A percentile compares a stretch with the other conserved stretches of the same genome.
Conservation (phyloP, 139 green algal species). For the Medakamo hakoo region DNA sequence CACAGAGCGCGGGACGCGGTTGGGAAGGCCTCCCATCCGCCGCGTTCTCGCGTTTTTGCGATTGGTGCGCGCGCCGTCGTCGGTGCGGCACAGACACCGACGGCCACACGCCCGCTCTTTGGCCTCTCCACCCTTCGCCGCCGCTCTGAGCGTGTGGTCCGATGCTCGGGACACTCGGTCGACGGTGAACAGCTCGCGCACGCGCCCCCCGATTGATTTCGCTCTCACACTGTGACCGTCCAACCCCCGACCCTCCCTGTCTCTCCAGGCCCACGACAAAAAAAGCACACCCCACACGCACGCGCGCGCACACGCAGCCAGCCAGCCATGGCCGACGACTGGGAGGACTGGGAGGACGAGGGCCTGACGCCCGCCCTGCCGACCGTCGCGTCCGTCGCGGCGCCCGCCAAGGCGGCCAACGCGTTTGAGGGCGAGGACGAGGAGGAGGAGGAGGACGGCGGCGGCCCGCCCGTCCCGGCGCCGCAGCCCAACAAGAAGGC, state of each 20-base stretch:
- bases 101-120: too few relatives aligned
- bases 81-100: too few relatives aligned
- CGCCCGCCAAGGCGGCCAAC: conserved; percentile 23
- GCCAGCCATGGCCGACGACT: conserved; percentile 12
- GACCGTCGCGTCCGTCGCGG: conserved; percentile 2
- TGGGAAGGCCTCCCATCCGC: too few relatives aligned
- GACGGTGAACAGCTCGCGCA: too few relatives aligned
- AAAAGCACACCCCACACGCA: not conserved
- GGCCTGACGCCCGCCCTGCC: conserved; percentile 8
- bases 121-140: too few relatives aligned
- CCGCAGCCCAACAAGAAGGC: conserved; percentile 20
- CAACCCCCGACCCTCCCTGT: not conserved
- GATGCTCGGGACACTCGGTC: too few relatives aligned
- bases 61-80: too few relatives aligned
- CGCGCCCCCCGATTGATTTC: too few relatives aligned
- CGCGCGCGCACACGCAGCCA: not conserved
- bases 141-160: too few relatives aligned
- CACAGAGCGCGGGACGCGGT: too few relatives aligned
- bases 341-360: conserved; percentile 37
- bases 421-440: conserved; percentile 38
- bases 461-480: not conserved
- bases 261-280: too few relatives aligned
- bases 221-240: conserved; percentile 4
- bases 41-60: too few relatives aligned
- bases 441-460: conserved; percentile 17